A percentile compares a stretch with the other conserved stretches of the same genome.
Conservation (phyloP, 2,329 filamentous ascomycete species). For the Pseudocercospora crystallina region DNA sequence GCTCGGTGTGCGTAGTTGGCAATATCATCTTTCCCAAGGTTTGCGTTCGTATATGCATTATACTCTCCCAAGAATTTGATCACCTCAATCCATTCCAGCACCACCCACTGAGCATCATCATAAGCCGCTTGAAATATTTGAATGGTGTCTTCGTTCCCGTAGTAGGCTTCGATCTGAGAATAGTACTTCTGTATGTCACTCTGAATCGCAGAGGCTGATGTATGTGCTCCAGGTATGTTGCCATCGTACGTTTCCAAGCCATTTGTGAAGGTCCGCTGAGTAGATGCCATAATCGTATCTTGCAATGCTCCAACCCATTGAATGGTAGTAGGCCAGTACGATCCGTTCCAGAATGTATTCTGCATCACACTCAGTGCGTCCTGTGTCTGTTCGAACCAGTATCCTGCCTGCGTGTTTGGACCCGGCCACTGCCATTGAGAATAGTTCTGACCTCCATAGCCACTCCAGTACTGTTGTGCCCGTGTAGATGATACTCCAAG, state of each 20-base stretch:
- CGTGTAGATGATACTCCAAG: neutral
- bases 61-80: conserved; percentile 35
- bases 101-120: conserved; percentile 38
- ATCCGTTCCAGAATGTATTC: conserved; percentile 32
- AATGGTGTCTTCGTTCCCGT: conserved; percentile 28
- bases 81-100: conserved; percentile 36
- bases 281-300: conserved; percentile 24
- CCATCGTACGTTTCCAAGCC: conserved; percentile 21
- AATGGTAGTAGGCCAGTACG: conserved; percentile 25
- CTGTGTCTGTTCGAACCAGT: conserved; percentile 32
- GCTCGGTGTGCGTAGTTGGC: conserved; percentile 79
- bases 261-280: conserved; percentile 14
- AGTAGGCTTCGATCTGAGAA: conserved; percentile 30
- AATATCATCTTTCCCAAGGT: conserved; percentile 75
- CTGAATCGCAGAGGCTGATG: conserved; percentile 4
- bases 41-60: conserved; percentile 40
- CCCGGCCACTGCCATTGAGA: conserved; percentile 22
- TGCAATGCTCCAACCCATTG: conserved; percentile 34
- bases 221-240: conserved; percentile 13
- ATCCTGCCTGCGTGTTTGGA: conserved; percentile 13
- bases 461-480: conserved; percentile 15
- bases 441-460: conserved; percentile 6
- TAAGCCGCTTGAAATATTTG: conserved; percentile 36
- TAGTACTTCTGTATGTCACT: conserved; percentile 29
- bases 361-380: conserved; percentile 31